Base-by-base conservation (phyloP, 257 asterid species). In the Leonotis leonurus region DNA sequence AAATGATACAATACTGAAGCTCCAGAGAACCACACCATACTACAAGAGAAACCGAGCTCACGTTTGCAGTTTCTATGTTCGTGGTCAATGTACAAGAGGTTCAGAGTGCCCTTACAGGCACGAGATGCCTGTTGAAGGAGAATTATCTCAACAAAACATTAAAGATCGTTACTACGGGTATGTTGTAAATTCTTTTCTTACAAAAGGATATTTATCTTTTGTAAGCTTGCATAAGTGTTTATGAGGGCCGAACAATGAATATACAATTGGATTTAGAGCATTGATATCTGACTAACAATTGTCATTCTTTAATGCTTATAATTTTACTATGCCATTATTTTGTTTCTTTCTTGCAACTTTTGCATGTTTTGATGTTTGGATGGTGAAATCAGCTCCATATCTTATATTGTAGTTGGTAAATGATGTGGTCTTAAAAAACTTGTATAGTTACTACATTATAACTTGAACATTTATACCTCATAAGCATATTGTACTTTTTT, bases 41-140 rank as follows among this genome's bases (percentile, higher is more conserved):
- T 93, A 93, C 80, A 84, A 87, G 87, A 81, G 99, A 71, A 93
- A 93, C 67, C 73, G 94, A 60, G 99, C 97, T 6, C 99, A 89
- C 72, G 95, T 90, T 70, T 93, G 99, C 83, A 93, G 97, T 81
- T 93, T 93, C 77, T 93, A 35, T 65, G 83, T 87, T 60, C 97
- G 96, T 27, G 99, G 99, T 69, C 94, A 89, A 55, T 93, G 99
- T 73, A 89, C 96, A 49, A 87, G 99, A 82, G 99, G 99, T 56
- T 83, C 85, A 6, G 99, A 93, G 78, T 93, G 99, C 71, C 99
- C 97, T 16, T 93, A 85, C 70, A 78, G 97, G 75, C 99, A 89
- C n/a, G 97, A 93, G 77, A 93, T 89, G 99, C 99, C 99, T 3
- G 95, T 70, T 41, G 88, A 91, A n/a, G 99, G 99, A 56, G 99